Evolutionary conservation across 768 basidiomycete genomes (phyloP).

Genomic region (Mrakia frigida): DNA sequence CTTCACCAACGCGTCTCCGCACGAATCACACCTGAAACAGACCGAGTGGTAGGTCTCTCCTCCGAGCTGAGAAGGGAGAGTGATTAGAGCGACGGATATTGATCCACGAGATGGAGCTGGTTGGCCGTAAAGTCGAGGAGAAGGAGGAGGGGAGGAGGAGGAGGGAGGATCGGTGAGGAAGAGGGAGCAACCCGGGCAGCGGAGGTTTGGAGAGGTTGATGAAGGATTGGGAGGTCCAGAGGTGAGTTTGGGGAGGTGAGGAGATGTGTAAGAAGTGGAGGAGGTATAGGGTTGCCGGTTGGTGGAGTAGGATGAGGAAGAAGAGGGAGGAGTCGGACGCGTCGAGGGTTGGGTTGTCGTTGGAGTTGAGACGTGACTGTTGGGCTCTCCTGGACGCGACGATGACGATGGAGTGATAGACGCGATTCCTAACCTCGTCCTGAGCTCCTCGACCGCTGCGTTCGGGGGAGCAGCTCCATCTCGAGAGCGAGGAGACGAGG

Average conservation of each 20-base stretch:
- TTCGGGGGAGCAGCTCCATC: not conserved
- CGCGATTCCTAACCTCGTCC: not conserved
- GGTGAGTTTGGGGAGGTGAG: not conserved
- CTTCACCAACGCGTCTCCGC: not conserved
- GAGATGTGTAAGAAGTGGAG: not conserved
- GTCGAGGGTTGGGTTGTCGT: not conserved
- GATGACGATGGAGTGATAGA: not conserved
- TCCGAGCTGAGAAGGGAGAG: not conserved
- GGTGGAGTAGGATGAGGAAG: not conserved
- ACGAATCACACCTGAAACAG: not conserved
- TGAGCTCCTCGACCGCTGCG: slow-evolving; percentile 3
- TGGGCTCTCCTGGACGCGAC: not conserved
- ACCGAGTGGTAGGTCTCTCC: not conserved
- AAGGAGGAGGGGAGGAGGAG: not conserved
- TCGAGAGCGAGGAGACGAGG: not conserved
- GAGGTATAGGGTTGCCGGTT: not conserved
- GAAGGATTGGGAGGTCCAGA: not conserved
- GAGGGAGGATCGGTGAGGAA: not conserved
- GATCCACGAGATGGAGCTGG: not conserved
- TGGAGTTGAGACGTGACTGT: not conserved
- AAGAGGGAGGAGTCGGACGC: not conserved
- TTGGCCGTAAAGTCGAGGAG: not conserved
- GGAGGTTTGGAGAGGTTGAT: not conserved
- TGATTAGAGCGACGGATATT: not conserved
- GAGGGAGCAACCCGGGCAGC: not conserved